phyloP scores from a whole-genome alignment of 345 rosid species.

The Tarenaya hassleriana region DNA sequence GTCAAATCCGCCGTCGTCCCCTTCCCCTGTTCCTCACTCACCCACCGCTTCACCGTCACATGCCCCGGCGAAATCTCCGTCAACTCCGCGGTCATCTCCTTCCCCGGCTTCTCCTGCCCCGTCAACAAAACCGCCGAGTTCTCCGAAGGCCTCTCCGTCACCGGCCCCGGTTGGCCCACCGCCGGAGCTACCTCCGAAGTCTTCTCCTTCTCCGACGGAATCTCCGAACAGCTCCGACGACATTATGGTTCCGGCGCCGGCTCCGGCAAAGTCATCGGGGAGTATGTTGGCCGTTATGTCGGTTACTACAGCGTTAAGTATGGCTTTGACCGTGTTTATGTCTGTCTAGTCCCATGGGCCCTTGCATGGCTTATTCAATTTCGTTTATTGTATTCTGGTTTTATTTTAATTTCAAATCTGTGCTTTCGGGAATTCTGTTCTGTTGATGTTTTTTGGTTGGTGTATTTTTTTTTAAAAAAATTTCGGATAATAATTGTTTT shows the following conservation, averaged over 20 bases:
- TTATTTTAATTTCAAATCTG: too few relatives aligned
- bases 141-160: background rate
- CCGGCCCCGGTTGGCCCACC: conserved; percentile 7
- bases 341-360: conserved; percentile 2
- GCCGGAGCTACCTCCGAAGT: too few relatives aligned
- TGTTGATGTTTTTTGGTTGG: too few relatives aligned
- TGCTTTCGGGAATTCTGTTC: too few relatives aligned
- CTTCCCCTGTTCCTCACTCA: conserved; percentile 1
- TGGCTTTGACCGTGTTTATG: conserved; percentile 7
- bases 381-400: too few relatives aligned
- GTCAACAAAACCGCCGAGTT: background rate
- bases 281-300: conserved; percentile 4
- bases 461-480: too few relatives aligned
- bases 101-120: conserved; percentile 12
- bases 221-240: conserved; percentile 5
- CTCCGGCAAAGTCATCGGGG: conserved; percentile 14
- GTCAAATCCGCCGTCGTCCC: background rate
- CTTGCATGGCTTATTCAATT: too few relatives aligned
- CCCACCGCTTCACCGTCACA: too few relatives aligned
- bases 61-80: background rate
- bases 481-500: too few relatives aligned
- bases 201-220: conserved; percentile 14
- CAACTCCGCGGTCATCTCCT: conserved; percentile 5
- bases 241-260: conserved; percentile 21
- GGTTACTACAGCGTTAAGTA: conserved; percentile 13